Conservation (phyloP, 371 early-diverging fungal species). For the Blakeslea trispora region DNA sequence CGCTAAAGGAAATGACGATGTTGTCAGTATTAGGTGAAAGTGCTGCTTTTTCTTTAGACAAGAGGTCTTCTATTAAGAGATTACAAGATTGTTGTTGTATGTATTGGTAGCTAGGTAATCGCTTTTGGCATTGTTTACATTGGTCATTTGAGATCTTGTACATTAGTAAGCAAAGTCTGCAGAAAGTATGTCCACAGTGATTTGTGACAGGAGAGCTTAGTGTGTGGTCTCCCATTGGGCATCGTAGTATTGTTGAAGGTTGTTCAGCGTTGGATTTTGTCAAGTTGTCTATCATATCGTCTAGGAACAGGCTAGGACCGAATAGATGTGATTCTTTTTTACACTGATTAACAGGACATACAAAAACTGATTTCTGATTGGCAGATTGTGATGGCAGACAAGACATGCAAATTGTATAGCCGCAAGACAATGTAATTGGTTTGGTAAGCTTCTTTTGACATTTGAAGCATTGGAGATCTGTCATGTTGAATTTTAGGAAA, state of each 20-base stretch:
- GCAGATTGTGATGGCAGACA: slow-evolving; percentile 36
- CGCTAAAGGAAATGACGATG: slow-evolving; percentile 9
- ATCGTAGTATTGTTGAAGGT: slow-evolving; percentile 45
- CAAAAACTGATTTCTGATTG: slow-evolving; percentile 19
- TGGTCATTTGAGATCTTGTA: slow-evolving; percentile 19
- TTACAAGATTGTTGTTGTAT: slow-evolving; percentile 26
- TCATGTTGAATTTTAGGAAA: not conserved
- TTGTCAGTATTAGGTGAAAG: not conserved
- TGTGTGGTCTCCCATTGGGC: slow-evolving; percentile 57
- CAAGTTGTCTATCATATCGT: slow-evolving; percentile 1
- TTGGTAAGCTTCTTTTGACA: slow-evolving; percentile 32
- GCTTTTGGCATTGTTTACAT: slow-evolving; percentile 26
- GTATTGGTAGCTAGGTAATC: slow-evolving; percentile 31
- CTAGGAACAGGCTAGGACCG: slow-evolving; percentile 21
- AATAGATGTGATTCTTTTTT: slow-evolving; percentile 32
- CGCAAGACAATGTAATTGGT: slow-evolving; percentile 54
- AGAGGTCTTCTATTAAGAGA: not conserved
- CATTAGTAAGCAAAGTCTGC: slow-evolving; percentile 55
- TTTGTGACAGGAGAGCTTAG: slow-evolving; percentile 64
- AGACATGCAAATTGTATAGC: slow-evolving; percentile 41
- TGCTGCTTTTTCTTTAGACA: not conserved
- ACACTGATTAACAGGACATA: slow-evolving; percentile 34
- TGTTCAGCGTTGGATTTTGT: not conserved
- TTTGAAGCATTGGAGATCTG: slow-evolving; percentile 30
- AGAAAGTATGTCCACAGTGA: slow-evolving; percentile 74